Evolutionary conservation across 192 early-diverging fungal species (phyloP), one percentile per base, ranked within the genome.

Genomic region (Lobosporangium transversale): DNA sequence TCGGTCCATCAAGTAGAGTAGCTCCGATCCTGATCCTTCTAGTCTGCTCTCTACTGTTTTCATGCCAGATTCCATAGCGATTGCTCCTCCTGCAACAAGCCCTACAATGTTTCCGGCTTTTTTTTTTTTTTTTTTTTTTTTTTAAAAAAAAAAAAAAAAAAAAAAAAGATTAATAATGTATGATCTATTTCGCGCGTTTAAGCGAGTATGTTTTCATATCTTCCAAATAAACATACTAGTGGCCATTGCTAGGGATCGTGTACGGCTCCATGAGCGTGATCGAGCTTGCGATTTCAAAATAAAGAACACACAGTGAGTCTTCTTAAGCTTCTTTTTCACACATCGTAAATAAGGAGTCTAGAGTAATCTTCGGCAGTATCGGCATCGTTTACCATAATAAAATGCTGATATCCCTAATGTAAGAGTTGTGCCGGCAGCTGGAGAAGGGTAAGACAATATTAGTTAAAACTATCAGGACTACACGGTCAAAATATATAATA

Each of bases 31-130:
- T 12, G 73, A 67, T 43, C 73, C 73, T 24, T 76, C 52, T 4
- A 76, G 14, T 10, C 59, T 53, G 2, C 43, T 33, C 21, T 66
- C 64, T 0, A 76, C 53, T 3, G 64, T 67, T 26, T 76, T 76
- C 73, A 76, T 67, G 17, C 73, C 73, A 14, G 73, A 76, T 21
- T 76, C 73, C 64, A 76, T 62, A n/a, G 73, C 73, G 50, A 76
- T 76, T 1, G 44, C 65, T 0, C 48, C 65, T 27, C 73, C 73
- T 29, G 59, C 35, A 1, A 53, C 27, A 1, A 76, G 59, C 3
- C 73, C 73, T 11, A 67, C 52, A 4, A 76, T 0, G 35, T 76
- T 76, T 18, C 73, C 73, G 24, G 53, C 71, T 75, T n/a, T 10
- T n/a, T n/a, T n/a, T n/a, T 20, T 26, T 53, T 42, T 42, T 42